phyloP scores from a whole-genome alignment of 371 early-diverging fungal genomes.

The Apophysomyces elegans region DNA sequence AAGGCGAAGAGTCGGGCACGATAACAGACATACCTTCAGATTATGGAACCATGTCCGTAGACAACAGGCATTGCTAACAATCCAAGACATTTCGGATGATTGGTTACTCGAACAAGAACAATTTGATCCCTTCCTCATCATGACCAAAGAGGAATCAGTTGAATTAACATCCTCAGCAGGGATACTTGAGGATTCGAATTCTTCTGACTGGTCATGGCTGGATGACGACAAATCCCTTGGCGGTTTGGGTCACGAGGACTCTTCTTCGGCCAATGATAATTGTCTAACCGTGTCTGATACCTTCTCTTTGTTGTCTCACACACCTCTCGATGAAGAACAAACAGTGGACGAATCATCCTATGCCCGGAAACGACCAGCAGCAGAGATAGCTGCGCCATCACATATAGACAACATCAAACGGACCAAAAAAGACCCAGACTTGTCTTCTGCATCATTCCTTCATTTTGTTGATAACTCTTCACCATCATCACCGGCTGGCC shows the following conservation, averaged over 20 bases:
- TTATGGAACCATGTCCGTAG: slow-evolving; percentile 17
- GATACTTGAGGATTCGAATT: slow-evolving; percentile 12
- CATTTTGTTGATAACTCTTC: slow-evolving; percentile 1
- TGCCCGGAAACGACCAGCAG: slow-evolving; percentile 5
- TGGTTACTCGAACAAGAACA: slow-evolving; percentile 12
- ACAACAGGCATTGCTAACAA: slow-evolving; percentile 11
- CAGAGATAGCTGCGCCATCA: not conserved
- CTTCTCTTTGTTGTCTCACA: slow-evolving; percentile 9
- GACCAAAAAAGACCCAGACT: slow-evolving; percentile 12
- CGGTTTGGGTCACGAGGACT: slow-evolving; percentile 11
- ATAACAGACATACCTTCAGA: slow-evolving; percentile 12
- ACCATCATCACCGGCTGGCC: slow-evolving; percentile 12
- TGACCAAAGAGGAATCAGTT: slow-evolving; percentile 10
- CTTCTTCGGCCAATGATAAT: slow-evolving; percentile 8
- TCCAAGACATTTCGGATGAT: slow-evolving; percentile 13
- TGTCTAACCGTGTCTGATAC: slow-evolving; percentile 6
- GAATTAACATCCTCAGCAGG: slow-evolving; percentile 10
- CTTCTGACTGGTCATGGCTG: slow-evolving; percentile 15
- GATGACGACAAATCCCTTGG: slow-evolving; percentile 16
- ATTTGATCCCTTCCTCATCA: slow-evolving; percentile 2
- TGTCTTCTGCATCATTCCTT: slow-evolving; percentile 10
- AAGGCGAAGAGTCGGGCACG: not conserved
- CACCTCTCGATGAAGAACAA: slow-evolving; percentile 10
- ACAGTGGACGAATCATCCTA: slow-evolving; percentile 3
- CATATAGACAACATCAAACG: not conserved